Percentiles rank a stretch among this genome's conserved stretches.
Evolutionary conservation across 768 basidiomycete species (phyloP).

Genomic region (Tremella fuciformis): DNA sequence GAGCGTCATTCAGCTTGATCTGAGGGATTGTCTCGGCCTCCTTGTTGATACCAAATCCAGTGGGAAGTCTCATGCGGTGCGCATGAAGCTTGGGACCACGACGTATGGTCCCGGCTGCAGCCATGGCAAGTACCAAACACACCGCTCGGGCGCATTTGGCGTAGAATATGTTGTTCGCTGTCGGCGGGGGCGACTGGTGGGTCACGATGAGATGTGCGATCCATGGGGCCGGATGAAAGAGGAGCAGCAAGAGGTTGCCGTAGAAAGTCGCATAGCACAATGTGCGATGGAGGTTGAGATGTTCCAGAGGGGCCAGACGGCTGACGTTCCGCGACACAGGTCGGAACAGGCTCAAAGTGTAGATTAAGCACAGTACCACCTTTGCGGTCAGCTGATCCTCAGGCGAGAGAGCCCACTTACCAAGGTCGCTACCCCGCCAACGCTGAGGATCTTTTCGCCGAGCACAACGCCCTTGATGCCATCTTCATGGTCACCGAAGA

Average conservation of each 20-base stretch:
- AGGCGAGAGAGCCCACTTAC: background rate
- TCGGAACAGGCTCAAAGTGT: background rate
- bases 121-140: conserved; percentile 9
- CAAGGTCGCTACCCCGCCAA: conserved; percentile 1
- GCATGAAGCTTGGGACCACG: conserved; percentile 40
- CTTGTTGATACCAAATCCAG: conserved; percentile 39
- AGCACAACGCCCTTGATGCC: background rate
- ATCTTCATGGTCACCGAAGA: background rate
- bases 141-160: conserved; percentile 9
- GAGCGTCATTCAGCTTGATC: background rate
- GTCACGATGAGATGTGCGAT: conserved; percentile 24
- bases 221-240: conserved; percentile 24
- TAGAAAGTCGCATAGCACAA: conserved; percentile 26
- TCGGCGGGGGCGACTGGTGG: conserved; percentile 18
- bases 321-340: background rate
- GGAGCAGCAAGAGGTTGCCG: conserved; percentile 5
- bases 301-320: conserved; percentile 3
- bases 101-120: conserved; percentile 34
- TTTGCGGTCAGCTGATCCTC: too few relatives aligned
- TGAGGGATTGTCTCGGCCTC: conserved; percentile 8
- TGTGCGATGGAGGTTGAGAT: conserved; percentile 20
- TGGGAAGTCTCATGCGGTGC: conserved; percentile 26
- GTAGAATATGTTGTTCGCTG: background rate
- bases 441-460: background rate
- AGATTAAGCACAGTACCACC: too few relatives aligned